Evolutionary conservation across 495 filamentous ascomycete species (phyloP).

Genomic region (Massariosphaeria phaeospora): DNA sequence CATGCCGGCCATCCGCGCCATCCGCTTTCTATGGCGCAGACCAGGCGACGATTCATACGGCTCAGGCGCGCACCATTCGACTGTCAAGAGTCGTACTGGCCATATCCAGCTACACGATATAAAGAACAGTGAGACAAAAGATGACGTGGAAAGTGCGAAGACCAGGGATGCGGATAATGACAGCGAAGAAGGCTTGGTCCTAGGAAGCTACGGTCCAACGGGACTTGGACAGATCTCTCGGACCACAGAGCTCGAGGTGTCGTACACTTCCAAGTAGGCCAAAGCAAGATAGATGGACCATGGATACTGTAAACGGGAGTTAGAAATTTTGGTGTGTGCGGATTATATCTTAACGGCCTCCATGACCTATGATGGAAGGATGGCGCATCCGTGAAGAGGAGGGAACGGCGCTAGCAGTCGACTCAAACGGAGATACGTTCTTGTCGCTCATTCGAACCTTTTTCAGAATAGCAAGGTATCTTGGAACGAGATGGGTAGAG

Average conservation of each 20-base stretch:
- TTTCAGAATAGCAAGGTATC: too few relatives aligned
- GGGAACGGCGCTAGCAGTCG: too few relatives aligned
- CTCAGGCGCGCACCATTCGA: not conserved
- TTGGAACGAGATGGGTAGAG: too few relatives aligned
- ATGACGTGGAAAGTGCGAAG: not conserved
- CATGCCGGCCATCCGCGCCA: conserved; percentile 14
- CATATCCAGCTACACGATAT: conserved; percentile 12
- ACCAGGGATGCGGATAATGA: not conserved
- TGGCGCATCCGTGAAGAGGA: too few relatives aligned
- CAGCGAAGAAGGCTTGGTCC: conserved; percentile 3
- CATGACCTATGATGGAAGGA: too few relatives aligned
- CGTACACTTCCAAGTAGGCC: not conserved
- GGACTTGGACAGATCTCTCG: not conserved
- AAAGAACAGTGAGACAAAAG: not conserved
- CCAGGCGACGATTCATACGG: conserved; percentile 4
- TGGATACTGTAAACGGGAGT: too few relatives aligned
- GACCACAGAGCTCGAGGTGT: conserved; percentile 4
- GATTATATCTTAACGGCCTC: too few relatives aligned
- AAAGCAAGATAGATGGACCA: too few relatives aligned
- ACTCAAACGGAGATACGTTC: too few relatives aligned
- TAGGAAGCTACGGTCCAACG: not conserved
- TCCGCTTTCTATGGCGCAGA: conserved; percentile 1
- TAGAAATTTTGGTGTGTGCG: too few relatives aligned
- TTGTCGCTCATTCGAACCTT: too few relatives aligned
- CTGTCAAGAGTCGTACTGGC: conserved; percentile 3